Evolutionary conservation across 2,329 filamentous ascomycete species (phyloP).

Genomic region (Ophiostoma tasmaniense): DNA sequence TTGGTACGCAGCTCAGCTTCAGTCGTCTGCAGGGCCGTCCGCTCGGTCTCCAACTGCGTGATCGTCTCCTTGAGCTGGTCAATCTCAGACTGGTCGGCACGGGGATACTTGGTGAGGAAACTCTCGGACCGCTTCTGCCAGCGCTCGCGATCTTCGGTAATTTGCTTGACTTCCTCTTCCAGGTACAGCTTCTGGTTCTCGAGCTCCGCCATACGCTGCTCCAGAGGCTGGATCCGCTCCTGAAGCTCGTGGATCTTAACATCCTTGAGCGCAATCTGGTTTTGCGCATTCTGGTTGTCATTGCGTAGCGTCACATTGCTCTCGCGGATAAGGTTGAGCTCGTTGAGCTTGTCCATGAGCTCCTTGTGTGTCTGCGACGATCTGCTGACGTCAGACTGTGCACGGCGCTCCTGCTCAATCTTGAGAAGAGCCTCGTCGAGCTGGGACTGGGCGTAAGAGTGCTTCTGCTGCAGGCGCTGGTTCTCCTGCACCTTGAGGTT

Average conservation of each 20-base stretch:
- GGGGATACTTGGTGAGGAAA: constrained; percentile 91
- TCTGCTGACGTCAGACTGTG: constrained; percentile 63
- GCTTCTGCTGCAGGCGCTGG: constrained; percentile 81
- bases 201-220: constrained; percentile 70
- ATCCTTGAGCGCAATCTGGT: constrained; percentile 65
- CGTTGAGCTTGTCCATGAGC: constrained; percentile 87
- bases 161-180: constrained; percentile 77
- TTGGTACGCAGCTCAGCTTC: constrained; percentile 46
- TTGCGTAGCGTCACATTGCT: constrained; percentile 86
- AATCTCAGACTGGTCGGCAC: constrained; percentile 86
- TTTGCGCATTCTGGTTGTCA: constrained; percentile 71
- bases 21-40: constrained; percentile 45
- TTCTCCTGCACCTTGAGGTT: constrained; percentile 81
- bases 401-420: constrained; percentile 78
- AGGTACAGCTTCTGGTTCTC: constrained; percentile 73
- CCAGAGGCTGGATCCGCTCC: constrained; percentile 69
- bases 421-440: constrained; percentile 84
- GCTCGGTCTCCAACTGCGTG: constrained; percentile 54
- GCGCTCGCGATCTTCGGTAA: constrained; percentile 84
- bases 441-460: constrained; percentile 78
- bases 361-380: constrained; percentile 75
- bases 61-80: constrained; percentile 80
- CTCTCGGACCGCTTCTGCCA: constrained; percentile 96
- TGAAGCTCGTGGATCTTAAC: constrained; percentile 66
- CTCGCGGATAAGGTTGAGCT: constrained; percentile 92